phyloP scores from a whole-genome alignment of 2,329 filamentous ascomycete genomes.

The Diplodia seriata region DNA sequence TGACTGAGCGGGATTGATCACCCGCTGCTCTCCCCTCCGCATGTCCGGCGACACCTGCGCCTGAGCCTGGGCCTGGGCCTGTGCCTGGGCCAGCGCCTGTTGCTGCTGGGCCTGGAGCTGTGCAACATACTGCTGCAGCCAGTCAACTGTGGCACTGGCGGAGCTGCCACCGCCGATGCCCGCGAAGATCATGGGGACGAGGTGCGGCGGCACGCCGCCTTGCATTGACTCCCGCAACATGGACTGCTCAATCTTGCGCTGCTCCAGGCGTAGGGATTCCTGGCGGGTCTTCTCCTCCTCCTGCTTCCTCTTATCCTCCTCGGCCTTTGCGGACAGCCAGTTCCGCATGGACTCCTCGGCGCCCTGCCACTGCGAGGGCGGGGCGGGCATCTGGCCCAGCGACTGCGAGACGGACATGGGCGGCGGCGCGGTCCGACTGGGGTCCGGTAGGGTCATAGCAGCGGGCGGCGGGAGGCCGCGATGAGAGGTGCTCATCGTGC shows the following conservation, averaged over 20 bases:
- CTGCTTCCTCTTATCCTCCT: slow-evolving; percentile 61
- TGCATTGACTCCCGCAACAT: slow-evolving; percentile 61
- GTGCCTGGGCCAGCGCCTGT: slow-evolving; percentile 48
- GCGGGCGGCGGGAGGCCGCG: slow-evolving; percentile 61
- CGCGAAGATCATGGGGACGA: slow-evolving; percentile 62
- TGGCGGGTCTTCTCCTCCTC: slow-evolving; percentile 62
- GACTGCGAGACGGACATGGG: slow-evolving; percentile 43
- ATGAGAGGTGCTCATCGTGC: slow-evolving; percentile 59
- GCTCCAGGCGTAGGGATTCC: slow-evolving; percentile 57
- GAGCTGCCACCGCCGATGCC: slow-evolving; percentile 58
- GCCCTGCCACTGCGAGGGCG: slow-evolving; percentile 57
- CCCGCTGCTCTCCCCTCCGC: slow-evolving; percentile 48
- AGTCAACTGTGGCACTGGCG: slow-evolving; percentile 57
- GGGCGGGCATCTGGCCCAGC: slow-evolving; percentile 52
- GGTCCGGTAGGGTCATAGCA: slow-evolving; percentile 60
- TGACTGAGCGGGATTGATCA: slow-evolving; percentile 50
- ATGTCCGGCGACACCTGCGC: slow-evolving; percentile 47
- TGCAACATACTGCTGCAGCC: slow-evolving; percentile 58
- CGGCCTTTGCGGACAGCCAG: slow-evolving; percentile 58
- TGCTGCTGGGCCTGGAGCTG: slow-evolving; percentile 55
- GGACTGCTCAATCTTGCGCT: slow-evolving; percentile 60
- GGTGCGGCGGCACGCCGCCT: slow-evolving; percentile 58
- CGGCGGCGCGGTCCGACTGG: slow-evolving; percentile 49
- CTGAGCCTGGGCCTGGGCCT: slow-evolving; percentile 43
- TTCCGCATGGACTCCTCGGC: slow-evolving; percentile 60